phyloP scores from a whole-genome alignment of 257 asterid species.

The Solanum pinnatisectum region DNA sequence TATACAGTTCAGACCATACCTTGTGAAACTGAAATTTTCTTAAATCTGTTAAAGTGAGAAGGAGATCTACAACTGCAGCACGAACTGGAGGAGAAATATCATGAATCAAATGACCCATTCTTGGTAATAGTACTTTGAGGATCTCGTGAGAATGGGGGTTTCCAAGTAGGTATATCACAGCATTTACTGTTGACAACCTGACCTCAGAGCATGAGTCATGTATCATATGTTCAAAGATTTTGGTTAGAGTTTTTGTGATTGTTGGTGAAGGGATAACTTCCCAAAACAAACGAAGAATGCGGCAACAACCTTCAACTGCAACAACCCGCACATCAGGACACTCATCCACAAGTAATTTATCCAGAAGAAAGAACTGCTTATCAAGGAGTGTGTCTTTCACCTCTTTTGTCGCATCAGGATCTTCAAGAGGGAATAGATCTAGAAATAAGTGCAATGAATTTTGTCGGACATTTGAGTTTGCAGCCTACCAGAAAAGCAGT shows the following conservation, averaged over 20 bases:
- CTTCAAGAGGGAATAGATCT: slow-evolving; percentile 87
- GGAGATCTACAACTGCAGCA: slow-evolving; percentile 70
- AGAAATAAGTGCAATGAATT: slow-evolving; percentile 78
- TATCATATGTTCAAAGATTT: slow-evolving; percentile 56
- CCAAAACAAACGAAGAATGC: slow-evolving; percentile 81
- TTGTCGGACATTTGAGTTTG: slow-evolving; percentile 91
- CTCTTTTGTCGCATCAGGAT: slow-evolving; percentile 91
- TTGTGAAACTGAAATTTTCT: slow-evolving; percentile 77
- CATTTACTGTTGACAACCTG: slow-evolving; percentile 80
- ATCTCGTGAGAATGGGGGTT: slow-evolving; percentile 95
- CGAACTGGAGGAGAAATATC: slow-evolving; percentile 66
- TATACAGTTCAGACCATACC: slow-evolving; percentile 31
- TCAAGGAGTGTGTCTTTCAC: slow-evolving; percentile 62
- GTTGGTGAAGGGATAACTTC: slow-evolving; percentile 82
- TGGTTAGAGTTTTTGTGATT: slow-evolving; percentile 68
- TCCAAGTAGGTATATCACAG: slow-evolving; percentile 71
- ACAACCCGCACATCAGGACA: slow-evolving; percentile 83
- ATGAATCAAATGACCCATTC: slow-evolving; percentile 60
- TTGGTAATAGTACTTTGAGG: slow-evolving; percentile 90
- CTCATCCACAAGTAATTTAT: slow-evolving; percentile 75
- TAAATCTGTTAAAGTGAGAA: slow-evolving; percentile 56
- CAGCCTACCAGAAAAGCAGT: slow-evolving; percentile 44
- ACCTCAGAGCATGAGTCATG: slow-evolving; percentile 74
- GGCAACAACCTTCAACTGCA: slow-evolving; percentile 97
- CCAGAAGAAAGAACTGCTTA: slow-evolving; percentile 78